Conservation (phyloP, 768 basidiomycete species). For the Serendipita sp. region DNA sequence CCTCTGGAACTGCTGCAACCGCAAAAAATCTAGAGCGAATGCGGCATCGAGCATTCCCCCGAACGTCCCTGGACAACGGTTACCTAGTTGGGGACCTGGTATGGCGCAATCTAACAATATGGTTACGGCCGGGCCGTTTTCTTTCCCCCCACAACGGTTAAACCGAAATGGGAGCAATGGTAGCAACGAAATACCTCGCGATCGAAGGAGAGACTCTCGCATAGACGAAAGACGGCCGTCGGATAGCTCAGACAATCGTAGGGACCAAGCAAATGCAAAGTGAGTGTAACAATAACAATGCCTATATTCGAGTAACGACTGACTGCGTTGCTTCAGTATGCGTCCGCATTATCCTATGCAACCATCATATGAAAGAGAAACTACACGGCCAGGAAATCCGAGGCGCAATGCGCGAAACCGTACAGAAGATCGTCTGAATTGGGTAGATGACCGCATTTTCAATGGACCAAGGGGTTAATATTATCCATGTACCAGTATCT, state of each 20-base stretch:
- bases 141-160: constrained; percentile 2
- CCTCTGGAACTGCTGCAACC: not conserved
- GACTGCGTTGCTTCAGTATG: constrained; percentile 6
- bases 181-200: not conserved
- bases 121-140: constrained; percentile 3
- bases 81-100: constrained; percentile 2
- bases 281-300: constrained; percentile 17
- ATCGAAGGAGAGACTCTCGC: not conserved
- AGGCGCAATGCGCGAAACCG: not conserved
- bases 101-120: not conserved
- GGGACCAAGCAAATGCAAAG: constrained; percentile 10
- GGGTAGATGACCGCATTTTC: constrained; percentile 32
- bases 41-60: not conserved
- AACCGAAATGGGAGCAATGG: not conserved
- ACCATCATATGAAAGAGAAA: constrained; percentile 4
- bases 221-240: constrained; percentile 4
- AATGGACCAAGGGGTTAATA: constrained; percentile 20
- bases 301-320: constrained; percentile 20
- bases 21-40: not conserved
- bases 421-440: constrained; percentile 11
- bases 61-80: not conserved
- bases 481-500: constrained; percentile 18
- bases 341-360: not conserved
- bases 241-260: constrained; percentile 1
- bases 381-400: not conserved